Evolutionary conservation across 1,139 yeast species (phyloP).

Genomic region (Tardiomyces digboiensis): DNA sequence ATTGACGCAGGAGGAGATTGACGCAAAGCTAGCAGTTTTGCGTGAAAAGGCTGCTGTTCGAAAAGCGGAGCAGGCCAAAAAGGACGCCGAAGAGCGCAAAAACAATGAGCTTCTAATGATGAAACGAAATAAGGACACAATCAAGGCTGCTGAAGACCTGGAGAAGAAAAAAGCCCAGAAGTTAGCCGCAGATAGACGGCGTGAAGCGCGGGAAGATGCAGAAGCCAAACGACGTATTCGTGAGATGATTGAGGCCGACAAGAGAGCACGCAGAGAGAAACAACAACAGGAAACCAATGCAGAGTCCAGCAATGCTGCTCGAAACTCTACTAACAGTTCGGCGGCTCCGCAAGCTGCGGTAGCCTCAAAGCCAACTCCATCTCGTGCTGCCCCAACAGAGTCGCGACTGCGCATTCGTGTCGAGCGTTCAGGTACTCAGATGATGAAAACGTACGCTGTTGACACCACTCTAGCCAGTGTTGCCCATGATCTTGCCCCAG

Average conservation of each 20-base stretch:
- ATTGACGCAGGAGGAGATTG: constrained; percentile 23
- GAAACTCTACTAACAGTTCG: constrained; percentile 4
- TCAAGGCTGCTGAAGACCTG: constrained; percentile 23
- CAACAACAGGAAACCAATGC: constrained; percentile 8
- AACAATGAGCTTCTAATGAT: constrained; percentile 23
- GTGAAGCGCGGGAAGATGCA: constrained; percentile 25
- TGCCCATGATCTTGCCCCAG: constrained; percentile 18
- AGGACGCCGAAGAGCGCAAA: constrained; percentile 20
- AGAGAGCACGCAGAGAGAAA: constrained; percentile 21
- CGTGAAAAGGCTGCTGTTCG: constrained; percentile 21
- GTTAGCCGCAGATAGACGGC: constrained; percentile 25
- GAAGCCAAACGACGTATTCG: constrained; percentile 26
- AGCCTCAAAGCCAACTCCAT: constrained; percentile 9
- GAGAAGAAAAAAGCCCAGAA: constrained; percentile 24
- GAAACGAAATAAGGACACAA: constrained; percentile 24
- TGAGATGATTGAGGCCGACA: constrained; percentile 30
- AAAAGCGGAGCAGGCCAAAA: constrained; percentile 22
- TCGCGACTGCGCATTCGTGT: constrained; percentile 25
- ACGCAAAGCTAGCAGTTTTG: constrained; percentile 21
- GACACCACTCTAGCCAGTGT: constrained; percentile 23
- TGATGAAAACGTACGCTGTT: constrained; percentile 21
- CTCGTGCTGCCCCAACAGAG: constrained; percentile 19
- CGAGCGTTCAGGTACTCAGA: constrained; percentile 17
- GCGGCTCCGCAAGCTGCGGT: constrained; percentile 9
- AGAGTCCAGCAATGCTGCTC: constrained; percentile 3